Conservation (phyloP, 2,329 filamentous ascomycete species). For the Alternaria sp. region DNA sequence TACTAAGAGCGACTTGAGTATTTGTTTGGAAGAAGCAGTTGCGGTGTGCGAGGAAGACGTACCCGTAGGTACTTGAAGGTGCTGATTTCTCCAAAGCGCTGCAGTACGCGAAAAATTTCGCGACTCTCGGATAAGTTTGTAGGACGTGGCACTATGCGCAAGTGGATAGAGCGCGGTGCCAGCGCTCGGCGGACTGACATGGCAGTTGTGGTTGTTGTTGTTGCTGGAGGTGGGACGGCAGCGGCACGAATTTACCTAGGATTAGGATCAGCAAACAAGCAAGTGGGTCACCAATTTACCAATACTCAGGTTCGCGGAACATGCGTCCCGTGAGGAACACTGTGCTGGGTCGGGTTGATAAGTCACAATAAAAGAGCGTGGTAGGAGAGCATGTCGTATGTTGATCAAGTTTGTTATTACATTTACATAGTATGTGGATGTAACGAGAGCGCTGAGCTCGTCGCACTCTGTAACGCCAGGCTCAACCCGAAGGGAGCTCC, state of each 20-base stretch:
- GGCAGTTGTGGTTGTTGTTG: conserved; percentile 17
- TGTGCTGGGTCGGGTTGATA: conserved; percentile 23
- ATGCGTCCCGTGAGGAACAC: conserved; percentile 30
- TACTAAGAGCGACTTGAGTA: conserved; percentile 43
- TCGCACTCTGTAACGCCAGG: conserved; percentile 35
- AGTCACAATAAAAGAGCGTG: conserved; percentile 2
- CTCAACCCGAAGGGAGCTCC: conserved; percentile 49
- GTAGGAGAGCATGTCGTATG: conserved; percentile 1
- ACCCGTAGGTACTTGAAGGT: conserved; percentile 58
- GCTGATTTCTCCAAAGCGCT: conserved; percentile 60
- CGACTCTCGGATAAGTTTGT: conserved; percentile 60
- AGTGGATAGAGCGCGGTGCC: conserved; percentile 56
- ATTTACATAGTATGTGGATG: conserved; percentile 25
- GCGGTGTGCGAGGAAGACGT: neutral
- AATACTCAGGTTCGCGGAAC: conserved; percentile 26
- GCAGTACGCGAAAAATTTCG: conserved; percentile 58
- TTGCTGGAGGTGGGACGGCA: conserved; percentile 10
- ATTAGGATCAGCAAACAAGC: conserved; percentile 22
- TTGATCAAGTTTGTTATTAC: conserved; percentile 25
- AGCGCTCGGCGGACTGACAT: conserved; percentile 47
- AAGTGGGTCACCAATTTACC: conserved; percentile 36
- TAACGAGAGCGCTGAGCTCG: conserved; percentile 22
- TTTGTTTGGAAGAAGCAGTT: neutral
- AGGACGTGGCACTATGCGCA: conserved; percentile 58
- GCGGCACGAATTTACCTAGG: conserved; percentile 7